phyloP scores from a whole-genome alignment of 2,329 filamentous ascomycete species.

The Penicillium sp. region DNA sequence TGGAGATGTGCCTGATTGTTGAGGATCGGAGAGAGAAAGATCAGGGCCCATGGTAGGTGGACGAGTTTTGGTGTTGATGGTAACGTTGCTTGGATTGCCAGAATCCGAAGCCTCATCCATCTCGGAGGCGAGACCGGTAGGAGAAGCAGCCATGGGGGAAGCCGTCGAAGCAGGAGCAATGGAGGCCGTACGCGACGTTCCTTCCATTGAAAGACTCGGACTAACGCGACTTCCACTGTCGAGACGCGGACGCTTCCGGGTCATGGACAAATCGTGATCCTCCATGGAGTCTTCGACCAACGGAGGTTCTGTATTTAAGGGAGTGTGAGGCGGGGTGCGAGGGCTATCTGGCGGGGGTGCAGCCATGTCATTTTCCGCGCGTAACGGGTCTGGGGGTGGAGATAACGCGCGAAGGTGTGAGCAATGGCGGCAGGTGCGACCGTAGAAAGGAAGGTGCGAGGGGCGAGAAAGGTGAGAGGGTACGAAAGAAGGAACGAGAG shows the following conservation, averaged over 20 bases:
- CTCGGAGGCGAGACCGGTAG: conserved; percentile 27
- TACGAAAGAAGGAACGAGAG: conserved; percentile 2
- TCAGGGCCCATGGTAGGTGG: conserved; percentile 20
- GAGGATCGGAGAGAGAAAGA: conserved; percentile 12
- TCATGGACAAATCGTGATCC: conserved; percentile 38
- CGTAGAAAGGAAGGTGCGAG: conserved; percentile 4
- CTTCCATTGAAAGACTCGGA: conserved; percentile 34
- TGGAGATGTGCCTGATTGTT: conserved; percentile 8
- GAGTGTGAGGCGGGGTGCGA: conserved; percentile 40
- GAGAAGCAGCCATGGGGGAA: too few relatives aligned
- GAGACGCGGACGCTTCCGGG: conserved; percentile 48
- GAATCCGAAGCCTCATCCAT: conserved; percentile 30
- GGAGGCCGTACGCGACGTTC: conserved; percentile 24
- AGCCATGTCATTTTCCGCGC: conserved; percentile 44
- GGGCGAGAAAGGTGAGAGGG: too few relatives aligned
- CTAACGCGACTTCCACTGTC: conserved; percentile 42
- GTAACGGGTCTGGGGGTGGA: conserved; percentile 1
- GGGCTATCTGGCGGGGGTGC: conserved; percentile 46
- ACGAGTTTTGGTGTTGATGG: conserved; percentile 47
- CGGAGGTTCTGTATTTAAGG: conserved; percentile 23
- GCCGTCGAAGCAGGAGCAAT: conserved; percentile 24
- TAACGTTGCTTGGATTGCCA: conserved; percentile 44
- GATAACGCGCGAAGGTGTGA: not conserved
- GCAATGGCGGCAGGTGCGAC: not conserved
- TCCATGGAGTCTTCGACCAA: conserved; percentile 40